Base-by-base conservation (phyloP, 2,329 filamentous ascomycete species). In the Zymoseptoria crescenta region DNA sequence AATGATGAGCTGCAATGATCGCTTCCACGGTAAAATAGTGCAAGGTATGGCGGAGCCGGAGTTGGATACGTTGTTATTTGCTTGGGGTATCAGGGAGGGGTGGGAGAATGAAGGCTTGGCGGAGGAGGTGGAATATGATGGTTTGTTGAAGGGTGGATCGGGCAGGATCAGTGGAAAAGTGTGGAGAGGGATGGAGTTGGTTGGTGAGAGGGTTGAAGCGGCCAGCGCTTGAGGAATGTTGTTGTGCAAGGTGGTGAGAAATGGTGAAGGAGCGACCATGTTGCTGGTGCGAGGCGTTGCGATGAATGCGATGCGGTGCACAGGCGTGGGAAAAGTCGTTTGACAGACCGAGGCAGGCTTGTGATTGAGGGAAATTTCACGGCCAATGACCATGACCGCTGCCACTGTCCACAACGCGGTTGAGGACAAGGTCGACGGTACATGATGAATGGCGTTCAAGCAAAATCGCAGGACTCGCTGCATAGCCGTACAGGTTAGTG, bases 71-170 rank as follows among this genome's bases (percentile, higher is more conserved):
- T 56, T 70, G 62, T 24, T 68, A 61, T 52, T 67, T 71, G 59
- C 65, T 61, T 62, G 71, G 71, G 27, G 73, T 56, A 16, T 79
- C 67, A 70, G 60, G 62, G 59, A 60, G 71, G 62, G 67, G 7
- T 71, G 69, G 68, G 20, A 30, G 7, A 65, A 70, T 57, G 51
- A 20, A 3, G 70, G 69, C 20, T 69, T 70, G 55, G 73, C 71
- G 2, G 66, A 68, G 49, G 76, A 74, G 24, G 70, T 70, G 1
- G 71, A 74, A 61, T 78, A 74, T 59, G 76, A 79, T 65, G 76
- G 75, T 0, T 63, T 66, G 13, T 56, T 72, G 28, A 64, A 69
- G 8, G 76, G 77, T 35, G 77, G 76, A 3, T 75, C 72, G 5
- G 76, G 76, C 2, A 66, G 76, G 28, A 74, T 79, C 55, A 72